Base-by-base conservation (phyloP, 148 eudicot species). In the Drosera capensis region DNA sequence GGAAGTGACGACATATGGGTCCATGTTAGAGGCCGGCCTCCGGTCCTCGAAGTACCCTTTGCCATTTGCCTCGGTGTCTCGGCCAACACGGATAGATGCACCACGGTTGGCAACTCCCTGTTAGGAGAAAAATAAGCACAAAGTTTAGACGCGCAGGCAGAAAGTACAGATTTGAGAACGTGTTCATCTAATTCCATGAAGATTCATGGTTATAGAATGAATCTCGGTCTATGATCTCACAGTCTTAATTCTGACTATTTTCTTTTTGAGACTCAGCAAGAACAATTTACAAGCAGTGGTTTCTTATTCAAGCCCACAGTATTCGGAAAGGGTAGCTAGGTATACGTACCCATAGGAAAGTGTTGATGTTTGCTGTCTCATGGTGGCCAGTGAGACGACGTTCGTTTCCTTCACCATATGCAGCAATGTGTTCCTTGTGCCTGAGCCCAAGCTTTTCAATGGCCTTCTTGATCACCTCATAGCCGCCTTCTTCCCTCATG, bases 41-140 rank as follows among this genome's bases (percentile, higher is more conserved):
- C 72, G 21, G 52, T 67, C 72, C 50, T 67, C 72, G 25, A 67
- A 67, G 50, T 67, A 67, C 45, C 78, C 85, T 49, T 77, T 72
- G 55, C 71, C 74, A 0, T 56, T 63, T 45, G 65, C 63, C 65
- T 77, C 78, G 8, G 82, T 77, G 41, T 77, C 78, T 1, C 82
- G 64, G 1, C 82, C 85, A 11, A 77, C 67, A 39, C 78, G 64
- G 42, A 77, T 60, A 2, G 82, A 77, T 17, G 82, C 78, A 28
- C 82, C 78, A 14, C 82, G 63, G 48, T 77, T 68, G 0, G 82
- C 82, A 52, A 77, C 82, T 14, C 82, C 82, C 82, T 77, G 56
- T 29, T 37, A 37, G n/a, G 31, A n/a, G 4, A 28, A 3, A 9
- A 28, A 9, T 3, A 28, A 9, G n/a, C n/a, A n/a, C n/a, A n/a